Base-by-base conservation (phyloP, 169 alveolate species). In the Cryptosporidium muris region DNA sequence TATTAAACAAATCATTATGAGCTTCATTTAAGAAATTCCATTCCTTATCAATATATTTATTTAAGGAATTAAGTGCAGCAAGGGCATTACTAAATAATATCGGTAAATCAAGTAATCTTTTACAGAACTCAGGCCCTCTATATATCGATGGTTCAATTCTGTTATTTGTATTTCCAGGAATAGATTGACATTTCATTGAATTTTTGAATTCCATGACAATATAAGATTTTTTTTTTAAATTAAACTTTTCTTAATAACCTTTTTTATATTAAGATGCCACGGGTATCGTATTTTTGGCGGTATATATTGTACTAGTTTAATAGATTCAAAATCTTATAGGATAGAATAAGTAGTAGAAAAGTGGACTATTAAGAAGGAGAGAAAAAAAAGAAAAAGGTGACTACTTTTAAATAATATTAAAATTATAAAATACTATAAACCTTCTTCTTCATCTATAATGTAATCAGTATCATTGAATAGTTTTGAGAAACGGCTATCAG, bases 401-500 rank as follows among this genome's bases (percentile, higher is more conserved):
- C 8, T 9, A 49, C 8, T 49, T 49, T 9, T 49, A 49, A 49
- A 9, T 49, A 49, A 49, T 9, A 49, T 49, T 9, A 49, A 49
- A 49, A 49, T 49, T 49, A 9, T 9, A 49, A 49, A 9, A 49
- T 49, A 49, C 12, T 49, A 49, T 9, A 9, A 49, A 4, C 82
- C 92, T 54, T 92, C 94, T 37, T 92, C 81, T 1, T 88, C 91
- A 80, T 94, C 95, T 48, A 93, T 93, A 66, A 81, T 91, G 66
- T 89, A 95, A 63, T 94, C 95, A 54, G 91, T 88, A 80, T 94
- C 94, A 64, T 66, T 88, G 80, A 94, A 92, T 82, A 95, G 54
- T 53, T 81, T 89, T 12, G 89, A 88, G 82, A 95, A 95, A 82
- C 98, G 93, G 36, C 82, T 82, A 81, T 95, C 98, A 11, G 63